Evolutionary conservation across 306 rosid species (phyloP), one percentile per base, ranked within the genome.

Genomic region (Sechiopsis laciniata): DNA sequence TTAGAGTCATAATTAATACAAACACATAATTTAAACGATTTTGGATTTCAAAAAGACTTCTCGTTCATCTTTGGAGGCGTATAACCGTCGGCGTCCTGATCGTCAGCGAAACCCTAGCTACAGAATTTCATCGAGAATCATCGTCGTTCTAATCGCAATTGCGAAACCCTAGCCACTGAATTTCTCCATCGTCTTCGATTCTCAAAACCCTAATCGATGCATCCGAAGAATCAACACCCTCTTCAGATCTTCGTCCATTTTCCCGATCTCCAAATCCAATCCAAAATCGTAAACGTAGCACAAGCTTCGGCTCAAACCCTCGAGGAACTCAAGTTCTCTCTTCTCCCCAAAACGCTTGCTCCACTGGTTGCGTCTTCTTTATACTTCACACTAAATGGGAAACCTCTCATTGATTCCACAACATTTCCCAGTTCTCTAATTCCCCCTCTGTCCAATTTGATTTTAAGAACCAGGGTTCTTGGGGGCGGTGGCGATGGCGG

Each of bases 401-500:
- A 74, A 54, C 83, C 90, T 15, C 84, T 94, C 2, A 16, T 24
- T 26, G 96, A 90, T 16, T 53, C 83, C 17, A 79, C 87, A 52
- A 61, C 78, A n/a, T 68, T 88, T 73, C 61, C 72, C 1, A 46
- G 17, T 51, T 58, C 87, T 61, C 75, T 54, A 67, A 66, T 94
- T 9, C 4, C 87, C 10, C 89, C 84, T 5, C 79, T 91, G n/a
- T 83, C 96, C 29, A 87, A 92, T 66, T 86, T 94, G 42, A 52
- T 82, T 51, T 77, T 94, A 9, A 89, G 86, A 4, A 11, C 78
- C 26, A 86, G 98, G 32, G 68, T 84, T 50, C 81, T 16, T 22
- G 98, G 96, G 97, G 97, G n/a, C 0, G 98, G 97, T 0, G 98
- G 97, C 10, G 97, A 90, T 59, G 96, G 96, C 50, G 99, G 99